phyloP scores from a whole-genome alignment of 257 asterid species.

The Solanum microdontum region DNA sequence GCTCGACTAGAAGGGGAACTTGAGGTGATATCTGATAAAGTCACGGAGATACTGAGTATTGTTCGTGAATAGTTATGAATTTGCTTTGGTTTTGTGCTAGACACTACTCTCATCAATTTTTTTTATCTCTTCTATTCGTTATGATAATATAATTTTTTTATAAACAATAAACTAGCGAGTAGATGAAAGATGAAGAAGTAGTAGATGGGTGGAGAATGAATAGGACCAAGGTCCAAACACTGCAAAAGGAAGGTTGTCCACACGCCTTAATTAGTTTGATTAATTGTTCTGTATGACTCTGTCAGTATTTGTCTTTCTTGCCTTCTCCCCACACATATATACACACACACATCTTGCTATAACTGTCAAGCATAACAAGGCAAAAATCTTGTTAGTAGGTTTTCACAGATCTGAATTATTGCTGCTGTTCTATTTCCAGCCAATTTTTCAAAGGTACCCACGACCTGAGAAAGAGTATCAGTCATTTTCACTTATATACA shows the following conservation, averaged over 20 bases:
- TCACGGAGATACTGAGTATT: not conserved
- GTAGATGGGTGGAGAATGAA: not conserved
- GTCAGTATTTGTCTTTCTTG: not conserved
- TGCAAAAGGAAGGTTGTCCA: not conserved
- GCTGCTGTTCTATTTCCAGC: slow-evolving; percentile 38
- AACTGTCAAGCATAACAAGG: not conserved
- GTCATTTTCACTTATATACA: slow-evolving; percentile 83
- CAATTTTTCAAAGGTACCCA: slow-evolving; percentile 83
- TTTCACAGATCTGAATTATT: not conserved
- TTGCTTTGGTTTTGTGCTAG: not conserved
- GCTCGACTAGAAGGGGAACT: not conserved
- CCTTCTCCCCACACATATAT: not conserved
- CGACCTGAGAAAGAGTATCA: slow-evolving; percentile 97
- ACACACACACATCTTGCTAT: not conserved
- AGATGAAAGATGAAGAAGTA: not conserved
- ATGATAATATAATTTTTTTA: not conserved
- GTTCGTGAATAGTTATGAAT: not conserved
- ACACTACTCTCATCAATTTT: not conserved
- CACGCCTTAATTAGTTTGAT: not conserved
- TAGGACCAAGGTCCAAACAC: not conserved
- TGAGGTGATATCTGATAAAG: not conserved
- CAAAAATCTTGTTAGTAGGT: not conserved
- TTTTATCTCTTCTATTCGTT: not conserved
- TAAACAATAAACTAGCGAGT: not conserved
- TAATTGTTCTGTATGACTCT: not conserved